These are phyloP conservation scores for Neoscytalidium dimidiatum DNA, from an alignment of 2,329 filamentous ascomycete species.

Conservation along the genomic window DNA sequence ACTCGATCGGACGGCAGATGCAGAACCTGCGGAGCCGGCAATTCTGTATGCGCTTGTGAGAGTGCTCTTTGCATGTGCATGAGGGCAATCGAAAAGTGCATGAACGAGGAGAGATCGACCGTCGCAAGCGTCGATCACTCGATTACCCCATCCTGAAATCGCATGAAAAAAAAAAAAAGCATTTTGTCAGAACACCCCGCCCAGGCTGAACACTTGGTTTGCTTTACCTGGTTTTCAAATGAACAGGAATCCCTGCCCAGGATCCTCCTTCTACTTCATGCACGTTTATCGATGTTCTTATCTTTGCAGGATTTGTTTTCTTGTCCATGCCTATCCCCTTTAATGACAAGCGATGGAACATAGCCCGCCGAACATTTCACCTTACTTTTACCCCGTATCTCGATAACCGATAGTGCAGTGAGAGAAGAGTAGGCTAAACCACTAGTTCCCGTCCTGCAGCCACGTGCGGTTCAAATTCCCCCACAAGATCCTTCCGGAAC, in stretches of 20 bases:
- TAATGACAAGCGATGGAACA: neutral
- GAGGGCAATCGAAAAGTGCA: too few species aligned
- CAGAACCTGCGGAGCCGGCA: too few species aligned
- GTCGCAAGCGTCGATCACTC: too few species aligned
- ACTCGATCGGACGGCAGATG: neutral
- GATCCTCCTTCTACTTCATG: neutral
- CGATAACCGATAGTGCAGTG: neutral
- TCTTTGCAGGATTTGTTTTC: neutral
- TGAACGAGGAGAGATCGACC: too few species aligned
- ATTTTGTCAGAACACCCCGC: too few species aligned
- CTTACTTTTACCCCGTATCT: neutral
- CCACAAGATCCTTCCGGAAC: too few species aligned
- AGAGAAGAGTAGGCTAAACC: neutral
- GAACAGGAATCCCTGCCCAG: neutral
- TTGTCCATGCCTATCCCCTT: neutral
- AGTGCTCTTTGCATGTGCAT: neutral
- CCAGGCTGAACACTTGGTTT: too few species aligned
- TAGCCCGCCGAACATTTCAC: neutral
- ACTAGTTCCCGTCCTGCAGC: neutral
- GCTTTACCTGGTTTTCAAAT: too few species aligned
- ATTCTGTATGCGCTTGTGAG: neutral
- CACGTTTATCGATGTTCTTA: neutral
- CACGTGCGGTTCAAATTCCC: neutral
- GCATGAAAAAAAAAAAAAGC: too few species aligned
- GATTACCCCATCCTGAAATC: too few species aligned